Evolutionary conservation across 345 rosid species (phyloP).

Genomic region (Melaleuca alternifolia): DNA sequence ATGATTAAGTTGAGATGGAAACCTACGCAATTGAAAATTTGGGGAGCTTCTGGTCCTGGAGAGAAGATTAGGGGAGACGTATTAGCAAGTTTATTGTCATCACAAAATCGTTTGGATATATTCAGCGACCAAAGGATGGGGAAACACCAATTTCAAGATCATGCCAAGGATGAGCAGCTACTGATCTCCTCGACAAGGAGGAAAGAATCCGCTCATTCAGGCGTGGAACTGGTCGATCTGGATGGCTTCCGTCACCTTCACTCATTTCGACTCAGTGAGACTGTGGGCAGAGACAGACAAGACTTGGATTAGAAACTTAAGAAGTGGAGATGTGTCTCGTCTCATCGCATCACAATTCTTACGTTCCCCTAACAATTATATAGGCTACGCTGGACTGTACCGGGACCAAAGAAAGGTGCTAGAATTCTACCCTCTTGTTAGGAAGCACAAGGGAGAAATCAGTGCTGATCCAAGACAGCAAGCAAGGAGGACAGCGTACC

Average conservation of each 20-base stretch:
- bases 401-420: neutral
- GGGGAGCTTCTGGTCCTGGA: conserved; percentile 89
- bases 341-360: neutral
- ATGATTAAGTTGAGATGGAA: neutral
- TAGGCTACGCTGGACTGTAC: neutral
- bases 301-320: neutral
- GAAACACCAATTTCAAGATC: conserved; percentile 89
- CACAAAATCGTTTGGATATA: neutral
- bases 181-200: conserved; percentile 84
- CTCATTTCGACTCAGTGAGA: neutral
- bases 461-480: neutral
- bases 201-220: conserved; percentile 94
- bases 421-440: neutral
- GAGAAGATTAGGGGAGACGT: neutral
- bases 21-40: conserved; percentile 56
- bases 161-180: conserved; percentile 99
- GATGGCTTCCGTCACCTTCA: neutral
- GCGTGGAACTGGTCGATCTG: conserved; percentile 28
- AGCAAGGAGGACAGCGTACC: neutral
- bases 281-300: neutral
- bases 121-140: neutral
- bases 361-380: neutral
- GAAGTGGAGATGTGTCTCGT: neutral
- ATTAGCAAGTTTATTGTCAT: neutral
- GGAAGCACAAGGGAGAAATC: neutral